phyloP scores from a whole-genome alignment of 768 basidiomycete species.

The Agaricus subrufescens region DNA sequence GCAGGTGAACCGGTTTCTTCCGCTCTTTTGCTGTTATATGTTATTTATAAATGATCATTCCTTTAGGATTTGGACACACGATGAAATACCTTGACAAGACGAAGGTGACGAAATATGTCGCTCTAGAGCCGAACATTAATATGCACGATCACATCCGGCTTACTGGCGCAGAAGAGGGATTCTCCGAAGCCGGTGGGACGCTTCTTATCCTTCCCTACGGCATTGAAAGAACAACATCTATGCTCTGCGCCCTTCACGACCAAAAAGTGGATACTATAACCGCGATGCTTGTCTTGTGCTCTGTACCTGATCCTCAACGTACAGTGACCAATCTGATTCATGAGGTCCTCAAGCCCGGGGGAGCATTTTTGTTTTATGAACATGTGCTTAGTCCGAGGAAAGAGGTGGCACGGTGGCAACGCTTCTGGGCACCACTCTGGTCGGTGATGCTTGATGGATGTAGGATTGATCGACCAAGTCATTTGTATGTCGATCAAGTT shows the following conservation, averaged over 20 bases:
- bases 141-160: constrained; percentile 58
- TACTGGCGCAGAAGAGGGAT: constrained; percentile 47
- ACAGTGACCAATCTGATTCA: constrained; percentile 42
- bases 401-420: constrained; percentile 70
- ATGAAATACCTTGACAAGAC: constrained; percentile 52
- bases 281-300: constrained; percentile 63
- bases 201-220: constrained; percentile 59
- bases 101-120: constrained; percentile 62
- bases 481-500: constrained; percentile 39
- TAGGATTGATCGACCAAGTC: constrained; percentile 51
- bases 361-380: constrained; percentile 63
- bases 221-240: constrained; percentile 52
- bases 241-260: constrained; percentile 31
- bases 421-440: constrained; percentile 73
- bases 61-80: constrained; percentile 58
- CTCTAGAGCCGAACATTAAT: constrained; percentile 62
- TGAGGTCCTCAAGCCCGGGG: constrained; percentile 58
- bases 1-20: constrained; percentile 22
- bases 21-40: too few species aligned
- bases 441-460: constrained; percentile 56
- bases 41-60: not conserved
- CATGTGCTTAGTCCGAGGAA: constrained; percentile 53
- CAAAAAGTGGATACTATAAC: constrained; percentile 54
- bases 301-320: constrained; percentile 50
- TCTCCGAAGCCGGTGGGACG: constrained; percentile 43